phyloP scores from a whole-genome alignment of 1,284 basidiomycete genomes.

The Heterobasidion annosum region DNA sequence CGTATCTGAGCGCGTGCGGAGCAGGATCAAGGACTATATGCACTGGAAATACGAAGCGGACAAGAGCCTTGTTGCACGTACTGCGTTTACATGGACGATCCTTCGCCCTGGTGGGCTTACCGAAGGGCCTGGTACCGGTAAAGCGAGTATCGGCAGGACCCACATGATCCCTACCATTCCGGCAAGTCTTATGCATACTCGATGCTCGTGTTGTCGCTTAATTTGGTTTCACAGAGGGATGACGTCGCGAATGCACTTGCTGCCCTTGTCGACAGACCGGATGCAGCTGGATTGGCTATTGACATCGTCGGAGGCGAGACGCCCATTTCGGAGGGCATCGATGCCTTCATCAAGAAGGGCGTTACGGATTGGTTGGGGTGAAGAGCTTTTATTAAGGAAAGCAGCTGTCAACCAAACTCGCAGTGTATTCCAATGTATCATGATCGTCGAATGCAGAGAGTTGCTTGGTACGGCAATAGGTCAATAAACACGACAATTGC shows the following conservation, averaged over 20 bases:
- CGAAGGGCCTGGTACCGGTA: conserved; percentile 45
- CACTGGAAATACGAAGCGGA: conserved; percentile 67
- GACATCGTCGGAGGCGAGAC: conserved; percentile 55
- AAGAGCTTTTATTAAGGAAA: background rate
- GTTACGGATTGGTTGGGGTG: conserved; percentile 29
- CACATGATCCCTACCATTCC: conserved; percentile 25
- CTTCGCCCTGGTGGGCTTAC: conserved; percentile 56
- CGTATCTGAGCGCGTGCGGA: conserved; percentile 33
- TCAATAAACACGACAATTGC: too few relatives aligned
- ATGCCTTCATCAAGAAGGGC: conserved; percentile 39
- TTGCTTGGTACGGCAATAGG: too few relatives aligned
- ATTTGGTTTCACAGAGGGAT: conserved; percentile 33
- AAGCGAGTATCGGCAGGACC: conserved; percentile 45
- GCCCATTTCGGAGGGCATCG: conserved; percentile 37
- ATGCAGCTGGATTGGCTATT: conserved; percentile 52
- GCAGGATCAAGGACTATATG: conserved; percentile 38
- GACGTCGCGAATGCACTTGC: conserved; percentile 54
- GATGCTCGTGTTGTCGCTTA: background rate
- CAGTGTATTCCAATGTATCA: background rate
- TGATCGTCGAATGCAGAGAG: too few relatives aligned
- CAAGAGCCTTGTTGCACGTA: conserved; percentile 49
- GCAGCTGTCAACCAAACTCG: background rate
- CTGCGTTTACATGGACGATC: conserved; percentile 61
- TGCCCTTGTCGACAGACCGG: conserved; percentile 42
- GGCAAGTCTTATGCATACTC: background rate